phyloP scores from a whole-genome alignment of 352 stramenopile genomes.

The Saprolegnia parasitica region DNA sequence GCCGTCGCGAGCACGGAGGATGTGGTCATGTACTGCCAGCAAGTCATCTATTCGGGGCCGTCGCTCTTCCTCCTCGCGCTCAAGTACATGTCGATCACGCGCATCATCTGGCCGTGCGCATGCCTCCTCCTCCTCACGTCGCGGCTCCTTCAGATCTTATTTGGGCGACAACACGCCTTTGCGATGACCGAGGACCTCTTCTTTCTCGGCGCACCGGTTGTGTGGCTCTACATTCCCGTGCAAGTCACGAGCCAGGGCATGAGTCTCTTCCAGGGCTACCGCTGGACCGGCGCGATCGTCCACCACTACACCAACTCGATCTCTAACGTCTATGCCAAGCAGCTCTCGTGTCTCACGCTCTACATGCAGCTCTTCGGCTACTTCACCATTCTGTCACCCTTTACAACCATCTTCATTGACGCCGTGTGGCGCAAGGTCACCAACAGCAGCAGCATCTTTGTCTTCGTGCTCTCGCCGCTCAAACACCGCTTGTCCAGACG shows the following conservation, averaged over 20 bases:
- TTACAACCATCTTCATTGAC: not conserved
- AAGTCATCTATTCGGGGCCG: not conserved
- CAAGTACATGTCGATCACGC: slow-evolving; percentile 23
- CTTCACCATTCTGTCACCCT: slow-evolving; percentile 11
- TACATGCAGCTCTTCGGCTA: slow-evolving; percentile 9
- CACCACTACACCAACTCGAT: slow-evolving; percentile 23
- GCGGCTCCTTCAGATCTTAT: not conserved
- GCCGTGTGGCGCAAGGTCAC: not conserved
- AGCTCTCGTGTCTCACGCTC: slow-evolving; percentile 3
- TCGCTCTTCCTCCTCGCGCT: not conserved
- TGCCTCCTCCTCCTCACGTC: slow-evolving; percentile 9
- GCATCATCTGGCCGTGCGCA: slow-evolving; percentile 22
- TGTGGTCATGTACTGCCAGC: slow-evolving; percentile 17
- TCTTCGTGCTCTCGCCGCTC: not conserved
- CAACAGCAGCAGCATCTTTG: not conserved
- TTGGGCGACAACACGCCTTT: not conserved
- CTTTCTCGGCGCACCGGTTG: slow-evolving; percentile 4
- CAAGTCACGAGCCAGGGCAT: slow-evolving; percentile 4
- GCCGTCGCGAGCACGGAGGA: slow-evolving; percentile 14
- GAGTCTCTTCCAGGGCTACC: slow-evolving; percentile 18
- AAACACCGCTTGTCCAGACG: not conserved
- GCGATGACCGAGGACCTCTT: slow-evolving; percentile 12
- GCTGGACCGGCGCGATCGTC: slow-evolving; percentile 5
- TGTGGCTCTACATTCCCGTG: slow-evolving; percentile 16
- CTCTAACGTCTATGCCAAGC: slow-evolving; percentile 14